phyloP scores from a whole-genome alignment of 352 stramenopile species.

The Phytophthora syringae region DNA sequence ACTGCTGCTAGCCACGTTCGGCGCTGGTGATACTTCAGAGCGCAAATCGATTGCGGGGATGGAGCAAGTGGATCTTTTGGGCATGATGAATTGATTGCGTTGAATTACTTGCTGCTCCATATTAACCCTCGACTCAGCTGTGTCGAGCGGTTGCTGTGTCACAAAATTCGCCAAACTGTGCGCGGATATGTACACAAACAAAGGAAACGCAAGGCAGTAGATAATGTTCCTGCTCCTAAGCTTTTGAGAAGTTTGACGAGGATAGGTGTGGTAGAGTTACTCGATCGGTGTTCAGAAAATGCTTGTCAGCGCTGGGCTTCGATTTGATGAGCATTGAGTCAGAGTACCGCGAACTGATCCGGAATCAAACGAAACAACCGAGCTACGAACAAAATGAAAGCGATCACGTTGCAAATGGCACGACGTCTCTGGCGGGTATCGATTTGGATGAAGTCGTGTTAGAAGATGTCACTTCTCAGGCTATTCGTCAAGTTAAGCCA shows the following conservation, averaged over 20 bases:
- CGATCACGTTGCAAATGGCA: slow-evolving; percentile 5
- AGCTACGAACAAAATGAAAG: slow-evolving; percentile 13
- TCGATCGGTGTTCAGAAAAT: slow-evolving; percentile 72
- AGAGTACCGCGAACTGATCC: slow-evolving; percentile 54
- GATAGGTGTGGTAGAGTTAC: slow-evolving; percentile 49
- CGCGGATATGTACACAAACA: slow-evolving; percentile 40
- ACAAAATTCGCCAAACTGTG: slow-evolving; percentile 72
- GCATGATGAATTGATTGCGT: slow-evolving; percentile 20
- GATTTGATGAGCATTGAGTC: slow-evolving; percentile 70
- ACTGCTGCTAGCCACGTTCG: slow-evolving; percentile 32
- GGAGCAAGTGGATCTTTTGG: not conserved
- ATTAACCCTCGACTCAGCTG: slow-evolving; percentile 63
- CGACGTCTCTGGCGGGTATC: slow-evolving; percentile 2
- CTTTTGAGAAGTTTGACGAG: slow-evolving; percentile 72
- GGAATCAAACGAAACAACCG: slow-evolving; percentile 17
- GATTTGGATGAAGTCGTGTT: slow-evolving; percentile 46
- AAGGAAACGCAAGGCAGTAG: slow-evolving; percentile 27
- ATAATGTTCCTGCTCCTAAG: slow-evolving; percentile 29
- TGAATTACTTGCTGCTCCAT: slow-evolving; percentile 64
- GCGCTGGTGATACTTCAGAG: not conserved
- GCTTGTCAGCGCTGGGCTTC: slow-evolving; percentile 66
- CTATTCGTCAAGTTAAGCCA: slow-evolving; percentile 7
- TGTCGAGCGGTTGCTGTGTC: slow-evolving; percentile 54
- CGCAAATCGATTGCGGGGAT: not conserved
- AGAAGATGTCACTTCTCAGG: slow-evolving; percentile 8